Evolutionary conservation across 306 rosid genomes (phyloP), one percentile per base, ranked within the genome.

Genomic region (Chamaecrista fasciculata): DNA sequence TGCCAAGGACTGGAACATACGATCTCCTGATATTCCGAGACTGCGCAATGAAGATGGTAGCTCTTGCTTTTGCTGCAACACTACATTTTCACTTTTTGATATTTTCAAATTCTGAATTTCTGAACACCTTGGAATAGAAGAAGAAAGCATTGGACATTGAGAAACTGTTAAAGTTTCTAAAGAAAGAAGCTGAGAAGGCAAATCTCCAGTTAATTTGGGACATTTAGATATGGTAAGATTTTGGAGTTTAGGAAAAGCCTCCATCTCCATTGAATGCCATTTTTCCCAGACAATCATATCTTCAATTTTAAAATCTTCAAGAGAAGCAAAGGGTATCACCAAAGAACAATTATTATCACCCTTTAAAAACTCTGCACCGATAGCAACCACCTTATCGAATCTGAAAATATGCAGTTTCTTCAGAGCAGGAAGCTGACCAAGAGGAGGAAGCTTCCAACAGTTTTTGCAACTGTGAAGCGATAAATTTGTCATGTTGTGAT

Each of bases 371-470:
- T 69, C 76, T 0, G 0, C 3, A 5, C 66, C 66, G 0, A 75
- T 48, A 2, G 1, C 26, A 36, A 14, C 40, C 11, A 68, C 1
- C 4, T 31, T 34, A 8, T 49, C 8, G 20, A 58, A 60, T 6
- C 15, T 2, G 5, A 0, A 0, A 28, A 75, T 47, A 4, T 0
- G 0, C 5, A 67, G 14, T 15, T 1, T 0, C 63, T 67, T 48
- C 4, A 75, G 39, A 48, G 55, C 33, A 1, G 79, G 65, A 10
- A 75, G 21, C 0, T 67, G 79, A 26, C 57, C 79, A 26, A 67
- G 69, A 3, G 69, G 11, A 14, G 73, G 68, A 1, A 64, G 72
- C 39, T 24, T 53, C 20, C 58, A 34, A 33, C 68, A 71, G 25
- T 40, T 63, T 11, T 23, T 21, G 19, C 59, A 65, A 3, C 3